Base-by-base conservation (phyloP, 208 protist genomes). In the Trypanosoma cruzi region DNA sequence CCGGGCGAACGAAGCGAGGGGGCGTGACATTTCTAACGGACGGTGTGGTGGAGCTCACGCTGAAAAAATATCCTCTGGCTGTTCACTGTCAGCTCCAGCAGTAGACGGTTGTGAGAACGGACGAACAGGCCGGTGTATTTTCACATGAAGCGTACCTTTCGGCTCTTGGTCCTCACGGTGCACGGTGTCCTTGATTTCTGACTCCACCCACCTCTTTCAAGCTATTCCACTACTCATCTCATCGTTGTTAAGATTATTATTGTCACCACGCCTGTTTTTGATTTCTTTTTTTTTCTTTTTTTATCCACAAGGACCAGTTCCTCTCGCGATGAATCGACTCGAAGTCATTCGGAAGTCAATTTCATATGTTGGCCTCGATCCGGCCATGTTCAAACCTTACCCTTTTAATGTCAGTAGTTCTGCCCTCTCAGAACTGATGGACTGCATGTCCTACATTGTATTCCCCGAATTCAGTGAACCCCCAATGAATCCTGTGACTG, bases 11-110 rank as follows among this genome's bases (percentile, higher is more conserved):
- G 34, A 71, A 59, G 77, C 73, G 52, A 59, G 72, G 42, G 29
- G 60, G 26, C 16, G 50, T 44, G 56, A 31, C 22, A n/a, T 59
- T 54, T 52, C 16, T 57, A 16, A 34, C 13, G 11, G 59, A 71
- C 66, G 83, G 88, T 8, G 65, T 63, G 14, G 75, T 93, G 31
- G 64, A 79, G 16, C 74, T 93, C 0, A 69, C 61, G 14, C 52
- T 93, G 28, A 90, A 89, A 56, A 93, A 93, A 68, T 86, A 79
- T 56, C 85, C 88, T 0, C 79, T 85, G 26, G 88, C 88, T 0
- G 46, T 79, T 8, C 76, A 88, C 54, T 84, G 76, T 26, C 63
- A 70, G 16, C 71, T 93, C 5, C 66, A 85, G 53, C 87, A 93
- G 50, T 93, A 57, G 68, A 50, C 61, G n/a, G n/a, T n/a, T n/a